Base-by-base conservation (phyloP, 345 rosid genomes). In the Sisymbrium irio region DNA sequence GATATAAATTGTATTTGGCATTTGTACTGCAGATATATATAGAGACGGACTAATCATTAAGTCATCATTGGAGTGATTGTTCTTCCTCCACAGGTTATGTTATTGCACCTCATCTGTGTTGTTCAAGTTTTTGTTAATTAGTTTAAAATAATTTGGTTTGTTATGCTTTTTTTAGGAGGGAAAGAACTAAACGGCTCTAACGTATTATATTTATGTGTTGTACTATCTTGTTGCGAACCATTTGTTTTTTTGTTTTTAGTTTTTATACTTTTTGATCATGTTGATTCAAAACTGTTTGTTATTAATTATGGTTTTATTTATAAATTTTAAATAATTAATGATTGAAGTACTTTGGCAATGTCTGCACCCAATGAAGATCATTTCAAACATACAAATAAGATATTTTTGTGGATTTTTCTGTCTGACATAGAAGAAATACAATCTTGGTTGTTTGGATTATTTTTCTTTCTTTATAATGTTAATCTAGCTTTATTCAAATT, bases 11-110 rank as follows among this genome's bases (percentile, higher is more conserved):
- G 33, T 60, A 40, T 22, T 12, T 59, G 67, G 42, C 51, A 8
- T 51, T 62, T 14, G 51, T 15, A 57, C 47, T 64, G 76, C 80
- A 77, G 80, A 71, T 77, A 71, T 77, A 46, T 65, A 72, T 77
- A 57, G 72, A 65, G 56, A 39, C 71, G 35, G 62, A 28, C 55
- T 65, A 69, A 27, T 30, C 35, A 27, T 20, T 14, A 6, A 40
- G 46, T 19, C 44, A 30, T 42, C 61, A 22, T 39, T 46, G 17
- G 64, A 42, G 64, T 53, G 62, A 33, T 25, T 69, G 44, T 39
- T 63, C 28, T 42, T 62, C 17, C 65, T 53, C 44, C 49, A 41
- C 51, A 76, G 75, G 74, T 68, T 54, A 27, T 85, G 30, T 41
- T 83, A 37, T 68, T 42, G 78, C 85, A 85, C 79, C 37, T 33